phyloP scores from a whole-genome alignment of 352 stramenopile genomes.

The Phytophthora quininea region DNA sequence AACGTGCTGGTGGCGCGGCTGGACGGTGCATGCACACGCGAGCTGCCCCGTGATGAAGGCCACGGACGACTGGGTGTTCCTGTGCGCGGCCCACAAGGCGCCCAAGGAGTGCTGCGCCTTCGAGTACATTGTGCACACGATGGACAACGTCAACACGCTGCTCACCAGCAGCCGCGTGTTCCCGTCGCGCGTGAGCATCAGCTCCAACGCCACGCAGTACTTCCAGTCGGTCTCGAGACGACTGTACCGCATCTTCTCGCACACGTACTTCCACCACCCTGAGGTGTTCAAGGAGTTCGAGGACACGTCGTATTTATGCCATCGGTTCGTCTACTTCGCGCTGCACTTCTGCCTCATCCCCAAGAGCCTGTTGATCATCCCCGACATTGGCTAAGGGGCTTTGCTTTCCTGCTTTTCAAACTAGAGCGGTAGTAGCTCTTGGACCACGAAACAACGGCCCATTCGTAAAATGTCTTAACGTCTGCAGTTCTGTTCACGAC shows the following conservation, averaged over 20 bases:
- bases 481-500: slow-evolving; percentile 42
- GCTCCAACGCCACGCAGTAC: slow-evolving; percentile 83
- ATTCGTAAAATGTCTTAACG: background rate
- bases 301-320: slow-evolving; percentile 76
- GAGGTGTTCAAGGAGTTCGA: slow-evolving; percentile 81
- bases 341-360: slow-evolving; percentile 82
- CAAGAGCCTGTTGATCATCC: slow-evolving; percentile 85
- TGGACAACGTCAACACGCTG: slow-evolving; percentile 88
- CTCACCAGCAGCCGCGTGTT: slow-evolving; percentile 85
- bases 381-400: slow-evolving; percentile 55
- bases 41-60: slow-evolving; percentile 83
- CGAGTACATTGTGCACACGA: slow-evolving; percentile 87
- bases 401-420: no score
- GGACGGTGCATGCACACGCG: slow-evolving; percentile 70
- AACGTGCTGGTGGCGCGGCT: slow-evolving; percentile 76
- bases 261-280: slow-evolving; percentile 85
- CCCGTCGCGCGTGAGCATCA: slow-evolving; percentile 77
- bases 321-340: slow-evolving; percentile 86
- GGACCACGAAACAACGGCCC: background rate
- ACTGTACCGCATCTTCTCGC: slow-evolving; percentile 86
- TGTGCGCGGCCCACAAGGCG: slow-evolving; percentile 83
- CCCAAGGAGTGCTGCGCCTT: slow-evolving; percentile 86
- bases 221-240: slow-evolving; percentile 84
- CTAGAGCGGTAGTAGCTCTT: background rate
- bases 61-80: slow-evolving; percentile 87